Percentiles rank a stretch among this genome's conserved stretches.
phyloP scores from a whole-genome alignment of 139 green algal genomes.

The Axilococcus clingmanii region DNA sequence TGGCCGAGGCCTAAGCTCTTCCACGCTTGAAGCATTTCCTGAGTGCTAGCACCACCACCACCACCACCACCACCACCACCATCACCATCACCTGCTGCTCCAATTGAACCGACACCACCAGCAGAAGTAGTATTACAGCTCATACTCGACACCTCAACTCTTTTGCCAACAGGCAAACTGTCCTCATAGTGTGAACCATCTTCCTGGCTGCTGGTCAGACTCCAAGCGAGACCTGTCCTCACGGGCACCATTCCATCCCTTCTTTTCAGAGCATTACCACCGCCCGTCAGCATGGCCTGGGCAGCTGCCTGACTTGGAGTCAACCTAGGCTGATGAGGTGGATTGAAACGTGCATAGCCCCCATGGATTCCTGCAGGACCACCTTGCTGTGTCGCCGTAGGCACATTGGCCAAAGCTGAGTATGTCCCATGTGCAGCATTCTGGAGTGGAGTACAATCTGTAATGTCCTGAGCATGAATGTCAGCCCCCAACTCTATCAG shows the following conservation, averaged over 20 bases:
- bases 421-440: constrained; percentile 58
- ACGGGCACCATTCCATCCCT: constrained; percentile 38
- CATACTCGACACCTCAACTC: background rate
- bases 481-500: constrained; percentile 40
- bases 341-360: constrained; percentile 23
- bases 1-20: constrained; percentile 32
- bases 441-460: constrained; percentile 46
- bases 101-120: background rate
- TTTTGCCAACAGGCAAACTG: too few relatives aligned
- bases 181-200: background rate
- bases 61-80: background rate
- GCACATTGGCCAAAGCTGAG: constrained; percentile 42
- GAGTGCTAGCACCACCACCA: background rate
- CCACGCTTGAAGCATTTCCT: constrained; percentile 26
- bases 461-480: constrained; percentile 37
- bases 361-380: background rate
- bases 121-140: constrained; percentile 1
- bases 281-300: constrained; percentile 23
- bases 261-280: background rate
- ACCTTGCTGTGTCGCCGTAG: background rate
- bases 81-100: background rate
- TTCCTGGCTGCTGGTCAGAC: background rate
- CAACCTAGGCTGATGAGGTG: constrained; percentile 29
- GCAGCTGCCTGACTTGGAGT: constrained; percentile 35
- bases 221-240: constrained; percentile 48